Evolutionary conservation across 805 yeast species (phyloP).

Genomic region (Candida berthetii): DNA sequence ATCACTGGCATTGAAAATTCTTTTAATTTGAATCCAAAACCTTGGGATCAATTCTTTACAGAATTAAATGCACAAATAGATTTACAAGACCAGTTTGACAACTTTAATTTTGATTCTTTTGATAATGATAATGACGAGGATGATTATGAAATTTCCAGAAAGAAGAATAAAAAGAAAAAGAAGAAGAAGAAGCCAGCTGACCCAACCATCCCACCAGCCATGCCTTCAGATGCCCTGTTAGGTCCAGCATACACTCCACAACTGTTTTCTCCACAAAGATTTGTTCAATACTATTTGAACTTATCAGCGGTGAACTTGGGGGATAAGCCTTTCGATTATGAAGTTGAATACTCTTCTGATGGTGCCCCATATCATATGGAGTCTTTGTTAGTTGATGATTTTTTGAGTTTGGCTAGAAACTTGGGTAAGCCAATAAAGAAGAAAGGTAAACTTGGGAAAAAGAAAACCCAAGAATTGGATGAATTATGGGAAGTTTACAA

Average conservation of each 20-base stretch:
- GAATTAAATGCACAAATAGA: slow-evolving; percentile 34
- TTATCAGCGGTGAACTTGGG: slow-evolving; percentile 40
- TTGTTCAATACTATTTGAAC: slow-evolving; percentile 72
- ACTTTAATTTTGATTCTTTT: neutral
- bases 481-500: slow-evolving; percentile 51
- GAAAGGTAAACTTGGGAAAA: slow-evolving; percentile 4
- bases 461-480: slow-evolving; percentile 20
- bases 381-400: slow-evolving; percentile 52
- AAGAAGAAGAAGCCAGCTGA: slow-evolving; percentile 32
- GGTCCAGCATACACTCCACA: slow-evolving; percentile 80
- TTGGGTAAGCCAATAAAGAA: slow-evolving; percentile 36
- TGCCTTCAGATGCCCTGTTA: slow-evolving; percentile 42
- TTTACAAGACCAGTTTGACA: slow-evolving; percentile 16
- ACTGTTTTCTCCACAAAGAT: slow-evolving; percentile 64
- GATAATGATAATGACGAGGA: slow-evolving; percentile 10
- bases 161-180: slow-evolving; percentile 16
- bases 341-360: slow-evolving; percentile 66
- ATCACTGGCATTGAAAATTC: slow-evolving; percentile 40
- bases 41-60: slow-evolving; percentile 57
- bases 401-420: slow-evolving; percentile 50
- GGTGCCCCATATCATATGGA: slow-evolving; percentile 50
- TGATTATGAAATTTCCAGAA: slow-evolving; percentile 9
- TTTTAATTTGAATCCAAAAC: slow-evolving; percentile 20
- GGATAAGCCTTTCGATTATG: slow-evolving; percentile 42
- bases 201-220: slow-evolving; percentile 54